Conservation (phyloP, 805 yeast species). For the Cyberlindnera veronae region DNA sequence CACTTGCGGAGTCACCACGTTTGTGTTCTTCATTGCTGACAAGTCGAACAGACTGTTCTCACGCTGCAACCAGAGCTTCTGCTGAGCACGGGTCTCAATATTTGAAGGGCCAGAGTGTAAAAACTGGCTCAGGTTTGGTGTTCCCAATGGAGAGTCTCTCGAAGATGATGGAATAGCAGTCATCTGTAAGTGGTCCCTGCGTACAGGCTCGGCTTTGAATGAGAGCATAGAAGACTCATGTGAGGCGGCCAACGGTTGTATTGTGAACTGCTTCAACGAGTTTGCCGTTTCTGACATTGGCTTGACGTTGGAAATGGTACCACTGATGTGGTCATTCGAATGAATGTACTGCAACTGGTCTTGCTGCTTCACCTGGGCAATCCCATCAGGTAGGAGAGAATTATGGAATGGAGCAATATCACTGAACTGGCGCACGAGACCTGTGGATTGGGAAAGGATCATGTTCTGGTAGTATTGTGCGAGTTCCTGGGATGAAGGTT, state of each 20-base stretch:
- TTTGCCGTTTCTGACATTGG: slow-evolving; percentile 17
- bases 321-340: slow-evolving; percentile 29
- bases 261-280: slow-evolving; percentile 27
- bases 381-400: slow-evolving; percentile 21
- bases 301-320: slow-evolving; percentile 10
- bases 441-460: slow-evolving; percentile 52
- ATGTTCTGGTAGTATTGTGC: slow-evolving; percentile 38
- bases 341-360: slow-evolving; percentile 24
- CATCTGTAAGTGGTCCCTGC: slow-evolving; percentile 6
- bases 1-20: slow-evolving; percentile 41
- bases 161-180: slow-evolving; percentile 17
- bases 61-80: slow-evolving; percentile 77
- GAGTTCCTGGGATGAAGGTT: slow-evolving; percentile 11
- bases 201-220: slow-evolving; percentile 21
- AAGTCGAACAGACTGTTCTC: slow-evolving; percentile 68
- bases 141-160: slow-evolving; percentile 18
- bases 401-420: slow-evolving; percentile 28
- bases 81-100: slow-evolving; percentile 74
- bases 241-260: slow-evolving; percentile 15
- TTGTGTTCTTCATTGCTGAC: slow-evolving; percentile 14
- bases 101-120: slow-evolving; percentile 35
- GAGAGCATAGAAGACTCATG: slow-evolving; percentile 22
- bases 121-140: slow-evolving; percentile 40
- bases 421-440: slow-evolving; percentile 41
- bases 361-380: slow-evolving; percentile 6